These are phyloP conservation scores for Mortierella sp. DNA, from an alignment of 371 early-diverging fungal genomes.

Conservation along the genomic window DNA sequence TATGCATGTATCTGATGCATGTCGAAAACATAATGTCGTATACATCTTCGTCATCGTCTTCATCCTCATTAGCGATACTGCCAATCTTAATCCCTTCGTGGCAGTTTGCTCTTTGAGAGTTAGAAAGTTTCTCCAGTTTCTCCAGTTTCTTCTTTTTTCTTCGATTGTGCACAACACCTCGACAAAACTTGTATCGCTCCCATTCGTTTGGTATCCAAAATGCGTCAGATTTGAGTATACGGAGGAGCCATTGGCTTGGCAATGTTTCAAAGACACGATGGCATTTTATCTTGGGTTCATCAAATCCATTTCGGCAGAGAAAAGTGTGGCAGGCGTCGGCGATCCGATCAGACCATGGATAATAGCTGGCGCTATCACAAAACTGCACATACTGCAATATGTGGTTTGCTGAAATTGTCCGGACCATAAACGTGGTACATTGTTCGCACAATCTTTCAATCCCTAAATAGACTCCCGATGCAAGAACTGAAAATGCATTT, in stretches of 20 bases:
- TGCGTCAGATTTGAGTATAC: slow-evolving; percentile 29
- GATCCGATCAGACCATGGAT: slow-evolving; percentile 44
- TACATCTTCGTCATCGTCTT: slow-evolving; percentile 34
- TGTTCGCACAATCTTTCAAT: slow-evolving; percentile 32
- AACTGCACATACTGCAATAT: slow-evolving; percentile 15
- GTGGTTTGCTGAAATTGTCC: slow-evolving; percentile 15
- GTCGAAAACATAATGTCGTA: slow-evolving; percentile 56
- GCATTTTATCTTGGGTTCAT: slow-evolving; percentile 37
- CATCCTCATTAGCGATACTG: background rate
- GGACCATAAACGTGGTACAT: slow-evolving; percentile 15
- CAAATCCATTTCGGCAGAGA: slow-evolving; percentile 40
- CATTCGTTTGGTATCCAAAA: slow-evolving; percentile 51
- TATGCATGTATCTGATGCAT: slow-evolving; percentile 67
- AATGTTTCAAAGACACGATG: slow-evolving; percentile 31
- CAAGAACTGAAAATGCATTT: slow-evolving; percentile 38
- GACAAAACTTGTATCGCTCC: slow-evolving; percentile 49
- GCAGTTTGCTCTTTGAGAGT: too few species aligned
- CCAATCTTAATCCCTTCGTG: too few species aligned
- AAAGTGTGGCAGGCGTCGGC: slow-evolving; percentile 32
- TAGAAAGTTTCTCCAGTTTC: background rate
- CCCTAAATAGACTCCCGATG: slow-evolving; percentile 35
- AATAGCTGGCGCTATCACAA: slow-evolving; percentile 17
- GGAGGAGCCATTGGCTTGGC: slow-evolving; percentile 26
- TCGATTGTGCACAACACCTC: slow-evolving; percentile 27
- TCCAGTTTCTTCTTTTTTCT: background rate